A percentile compares a stretch with the other conserved stretches of the same genome.
Conservation (phyloP, 2,329 filamentous ascomycete genomes). For the Corynespora cassiicola region DNA sequence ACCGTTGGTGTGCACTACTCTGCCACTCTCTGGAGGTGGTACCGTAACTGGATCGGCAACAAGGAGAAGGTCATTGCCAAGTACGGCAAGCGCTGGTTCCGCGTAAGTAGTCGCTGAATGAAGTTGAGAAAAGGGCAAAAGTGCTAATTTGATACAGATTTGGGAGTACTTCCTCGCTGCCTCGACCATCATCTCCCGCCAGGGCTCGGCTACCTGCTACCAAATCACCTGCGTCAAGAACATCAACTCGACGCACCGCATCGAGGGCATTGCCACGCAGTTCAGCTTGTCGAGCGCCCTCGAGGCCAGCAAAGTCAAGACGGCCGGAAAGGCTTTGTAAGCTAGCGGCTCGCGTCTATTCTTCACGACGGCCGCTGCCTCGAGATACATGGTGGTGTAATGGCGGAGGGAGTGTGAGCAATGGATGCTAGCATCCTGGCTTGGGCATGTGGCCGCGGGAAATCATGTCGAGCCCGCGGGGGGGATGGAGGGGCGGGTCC, state of each 20-base stretch:
- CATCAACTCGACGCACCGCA: slow-evolving; percentile 82
- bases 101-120: slow-evolving; percentile 65
- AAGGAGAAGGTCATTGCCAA: slow-evolving; percentile 90
- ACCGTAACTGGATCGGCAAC: slow-evolving; percentile 97
- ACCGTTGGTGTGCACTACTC: slow-evolving; percentile 97
- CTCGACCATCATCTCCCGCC: slow-evolving; percentile 82
- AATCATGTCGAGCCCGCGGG: too few relatives aligned
- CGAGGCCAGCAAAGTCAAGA: slow-evolving; percentile 53
- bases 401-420: too few relatives aligned
- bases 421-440: too few relatives aligned
- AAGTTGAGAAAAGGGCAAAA: background rate
- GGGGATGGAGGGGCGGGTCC: too few relatives aligned
- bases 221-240: slow-evolving; percentile 90
- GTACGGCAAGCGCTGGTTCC: slow-evolving; percentile 95
- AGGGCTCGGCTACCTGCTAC: slow-evolving; percentile 84
- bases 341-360: background rate
- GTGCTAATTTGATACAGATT: slow-evolving; percentile 61
- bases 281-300: slow-evolving; percentile 73
- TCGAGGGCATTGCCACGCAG: slow-evolving; percentile 75
- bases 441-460: too few relatives aligned
- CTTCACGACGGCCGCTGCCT: too few relatives aligned
- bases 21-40: slow-evolving; percentile 96
- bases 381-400: too few relatives aligned
- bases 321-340: background rate
- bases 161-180: slow-evolving; percentile 93